Percentiles rank a stretch among this genome's conserved stretches.
These are phyloP conservation scores for Sugiyamaella lignohabitans DNA, from an alignment of 805 yeast species.

Conservation along the genomic window DNA sequence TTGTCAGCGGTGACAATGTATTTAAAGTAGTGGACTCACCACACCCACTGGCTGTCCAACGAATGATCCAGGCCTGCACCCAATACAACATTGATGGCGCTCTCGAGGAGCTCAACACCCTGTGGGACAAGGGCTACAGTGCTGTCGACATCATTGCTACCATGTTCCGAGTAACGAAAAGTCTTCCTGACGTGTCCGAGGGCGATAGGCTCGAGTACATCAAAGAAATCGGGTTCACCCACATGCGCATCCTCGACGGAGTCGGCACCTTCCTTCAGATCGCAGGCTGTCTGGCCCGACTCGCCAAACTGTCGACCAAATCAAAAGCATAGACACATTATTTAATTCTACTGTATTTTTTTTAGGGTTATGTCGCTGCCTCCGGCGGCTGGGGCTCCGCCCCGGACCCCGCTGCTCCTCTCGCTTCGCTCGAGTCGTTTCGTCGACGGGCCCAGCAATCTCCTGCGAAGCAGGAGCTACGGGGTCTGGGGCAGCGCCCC, in stretches of 20 bases:
- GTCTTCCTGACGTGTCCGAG: conserved; percentile 59
- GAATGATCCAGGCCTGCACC: conserved; percentile 47
- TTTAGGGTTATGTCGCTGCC: background rate
- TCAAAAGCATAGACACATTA: too few relatives aligned
- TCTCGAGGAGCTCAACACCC: conserved; percentile 51
- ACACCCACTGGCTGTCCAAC: conserved; percentile 78
- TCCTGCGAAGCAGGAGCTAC: too few relatives aligned
- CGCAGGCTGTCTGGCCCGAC: conserved; percentile 70
- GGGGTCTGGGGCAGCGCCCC: too few relatives aligned
- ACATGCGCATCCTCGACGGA: conserved; percentile 90
- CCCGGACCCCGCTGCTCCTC: background rate
- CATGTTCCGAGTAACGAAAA: conserved; percentile 80
- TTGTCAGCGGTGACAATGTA: conserved; percentile 87
- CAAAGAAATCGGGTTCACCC: conserved; percentile 82
- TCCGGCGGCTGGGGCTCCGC: background rate
- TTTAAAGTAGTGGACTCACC: conserved; percentile 95
- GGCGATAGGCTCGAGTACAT: conserved; percentile 65
- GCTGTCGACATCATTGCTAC: conserved; percentile 91
- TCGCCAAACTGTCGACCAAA: too few relatives aligned
- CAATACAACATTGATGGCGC: conserved; percentile 56
- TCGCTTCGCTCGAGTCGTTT: too few relatives aligned
- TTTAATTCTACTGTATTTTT: too few relatives aligned
- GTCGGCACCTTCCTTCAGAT: conserved; percentile 82
- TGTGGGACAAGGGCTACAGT: conserved; percentile 89
- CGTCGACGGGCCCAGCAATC: too few relatives aligned